phyloP scores from a whole-genome alignment of 352 stramenopile species.

The Pythium dissotocum region DNA sequence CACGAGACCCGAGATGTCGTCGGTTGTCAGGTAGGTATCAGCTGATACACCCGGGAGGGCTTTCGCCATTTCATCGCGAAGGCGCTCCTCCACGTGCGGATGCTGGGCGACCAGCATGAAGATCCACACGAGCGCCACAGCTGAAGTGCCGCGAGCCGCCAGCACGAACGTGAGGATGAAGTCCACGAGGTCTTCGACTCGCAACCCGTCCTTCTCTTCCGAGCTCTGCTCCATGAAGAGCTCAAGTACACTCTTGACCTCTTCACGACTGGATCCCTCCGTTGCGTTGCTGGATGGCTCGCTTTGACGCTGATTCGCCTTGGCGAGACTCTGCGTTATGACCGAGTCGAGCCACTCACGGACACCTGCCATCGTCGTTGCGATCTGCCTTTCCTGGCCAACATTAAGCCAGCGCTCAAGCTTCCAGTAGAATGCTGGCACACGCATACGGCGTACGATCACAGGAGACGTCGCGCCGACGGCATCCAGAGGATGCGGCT shows the following conservation, averaged over 20 bases:
- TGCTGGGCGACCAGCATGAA: conserved; percentile 62
- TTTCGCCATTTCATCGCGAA: conserved; percentile 43
- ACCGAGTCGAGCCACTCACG: conserved; percentile 42
- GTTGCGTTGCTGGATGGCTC: background rate
- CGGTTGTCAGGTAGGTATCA: conserved; percentile 30
- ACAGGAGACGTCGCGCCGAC: conserved; percentile 35
- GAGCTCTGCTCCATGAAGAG: conserved; percentile 12
- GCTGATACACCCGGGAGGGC: conserved; percentile 32
- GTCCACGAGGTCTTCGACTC: conserved; percentile 59
- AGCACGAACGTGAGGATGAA: conserved; percentile 66
- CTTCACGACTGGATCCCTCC: background rate
- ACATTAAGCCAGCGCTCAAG: conserved; percentile 44
- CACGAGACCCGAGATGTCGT: conserved; percentile 45
- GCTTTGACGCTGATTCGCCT: conserved; percentile 15
- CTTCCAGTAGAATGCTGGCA: conserved; percentile 51
- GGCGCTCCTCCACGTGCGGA: conserved; percentile 42
- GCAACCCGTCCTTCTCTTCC: conserved; percentile 25
- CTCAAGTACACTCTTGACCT: conserved; percentile 17
- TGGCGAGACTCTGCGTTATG: conserved; percentile 31
- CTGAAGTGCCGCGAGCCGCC: conserved; percentile 73
- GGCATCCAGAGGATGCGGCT: conserved; percentile 45
- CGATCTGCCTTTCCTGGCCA: conserved; percentile 36
- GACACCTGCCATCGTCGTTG: conserved; percentile 27
- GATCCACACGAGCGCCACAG: conserved; percentile 63
- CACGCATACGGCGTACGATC: conserved; percentile 43